These are phyloP conservation scores for Psophocarpus tetragonolobus DNA, from an alignment of 306 rosid species.

Conservation along the genomic window DNA sequence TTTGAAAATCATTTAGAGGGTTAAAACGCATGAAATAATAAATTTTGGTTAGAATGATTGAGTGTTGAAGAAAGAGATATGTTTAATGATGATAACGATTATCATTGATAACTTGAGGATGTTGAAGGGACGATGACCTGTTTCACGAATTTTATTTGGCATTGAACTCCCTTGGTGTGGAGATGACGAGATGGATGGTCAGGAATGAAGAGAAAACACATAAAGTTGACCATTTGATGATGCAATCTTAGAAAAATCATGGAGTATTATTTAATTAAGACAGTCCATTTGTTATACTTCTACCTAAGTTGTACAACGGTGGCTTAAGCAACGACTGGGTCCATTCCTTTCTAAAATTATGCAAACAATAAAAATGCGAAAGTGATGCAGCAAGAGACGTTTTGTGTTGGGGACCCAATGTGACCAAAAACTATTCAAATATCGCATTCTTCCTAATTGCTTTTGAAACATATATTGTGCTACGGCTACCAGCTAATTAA, in stretches of 20 bases:
- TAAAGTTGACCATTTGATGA: neutral
- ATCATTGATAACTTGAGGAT: neutral
- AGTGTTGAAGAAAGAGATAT: neutral
- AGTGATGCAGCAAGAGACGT: neutral
- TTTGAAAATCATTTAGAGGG: neutral
- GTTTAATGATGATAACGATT: neutral
- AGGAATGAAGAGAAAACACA: neutral
- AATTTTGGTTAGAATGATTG: neutral
- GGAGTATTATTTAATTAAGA: neutral
- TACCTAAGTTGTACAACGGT: slow-evolving; percentile 23
- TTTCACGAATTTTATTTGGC: neutral
- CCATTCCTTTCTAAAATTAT: slow-evolving; percentile 32
- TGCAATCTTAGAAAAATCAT: slow-evolving; percentile 12
- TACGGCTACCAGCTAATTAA: neutral
- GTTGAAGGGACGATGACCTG: neutral
- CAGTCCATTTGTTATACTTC: slow-evolving; percentile 15
- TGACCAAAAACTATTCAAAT: slow-evolving; percentile 20
- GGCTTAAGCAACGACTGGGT: slow-evolving; percentile 22
- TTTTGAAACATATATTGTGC: neutral
- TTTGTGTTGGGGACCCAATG: neutral
- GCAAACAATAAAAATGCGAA: slow-evolving; percentile 12
- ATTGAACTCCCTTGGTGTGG: slow-evolving; percentile 1
- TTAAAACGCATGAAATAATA: neutral
- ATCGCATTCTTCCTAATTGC: neutral
- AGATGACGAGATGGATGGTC: neutral